Evolutionary conservation across 2,329 filamentous ascomycete species (phyloP).

Genomic region (Colletotrichum sansevieriae): DNA sequence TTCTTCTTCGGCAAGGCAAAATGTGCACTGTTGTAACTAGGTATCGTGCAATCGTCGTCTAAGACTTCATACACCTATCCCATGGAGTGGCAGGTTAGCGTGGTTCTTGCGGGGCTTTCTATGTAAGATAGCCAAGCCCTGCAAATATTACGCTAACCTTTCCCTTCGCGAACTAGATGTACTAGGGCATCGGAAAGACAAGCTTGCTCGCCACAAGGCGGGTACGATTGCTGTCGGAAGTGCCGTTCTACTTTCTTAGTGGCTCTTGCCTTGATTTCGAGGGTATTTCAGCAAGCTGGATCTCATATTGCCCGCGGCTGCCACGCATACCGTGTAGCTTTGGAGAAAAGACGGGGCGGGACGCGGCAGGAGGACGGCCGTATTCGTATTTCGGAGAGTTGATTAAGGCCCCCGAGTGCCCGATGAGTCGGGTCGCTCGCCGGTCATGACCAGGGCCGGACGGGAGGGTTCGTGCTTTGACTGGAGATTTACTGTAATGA

Average conservation of each 20-base stretch:
- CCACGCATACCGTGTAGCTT: background rate
- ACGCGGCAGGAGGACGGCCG: constrained; percentile 9
- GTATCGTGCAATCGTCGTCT: constrained; percentile 5
- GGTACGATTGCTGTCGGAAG: constrained; percentile 3
- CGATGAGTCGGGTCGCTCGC: background rate
- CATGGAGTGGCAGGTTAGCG: too few relatives aligned
- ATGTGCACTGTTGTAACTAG: background rate
- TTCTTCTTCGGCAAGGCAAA: background rate
- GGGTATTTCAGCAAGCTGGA: background rate
- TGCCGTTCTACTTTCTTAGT: background rate
- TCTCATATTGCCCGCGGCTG: background rate
- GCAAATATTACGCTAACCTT: too few relatives aligned
- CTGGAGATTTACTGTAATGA: constrained; percentile 6
- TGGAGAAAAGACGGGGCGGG: background rate
- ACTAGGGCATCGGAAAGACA: background rate
- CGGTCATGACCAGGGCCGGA: constrained; percentile 6
- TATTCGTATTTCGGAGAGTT: constrained; percentile 29
- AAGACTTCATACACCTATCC: background rate
- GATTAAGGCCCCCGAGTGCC: constrained; percentile 13
- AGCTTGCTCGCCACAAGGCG: constrained; percentile 4
- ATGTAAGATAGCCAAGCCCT: too few relatives aligned
- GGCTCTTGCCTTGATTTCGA: background rate
- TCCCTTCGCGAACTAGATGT: too few relatives aligned
- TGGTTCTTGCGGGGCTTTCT: too few relatives aligned
- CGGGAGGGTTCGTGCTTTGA: background rate